Percentiles rank a stretch among this genome's conserved stretches.
Conservation (phyloP, 2,329 filamentous ascomycete species). For the Periconia digitata region DNA sequence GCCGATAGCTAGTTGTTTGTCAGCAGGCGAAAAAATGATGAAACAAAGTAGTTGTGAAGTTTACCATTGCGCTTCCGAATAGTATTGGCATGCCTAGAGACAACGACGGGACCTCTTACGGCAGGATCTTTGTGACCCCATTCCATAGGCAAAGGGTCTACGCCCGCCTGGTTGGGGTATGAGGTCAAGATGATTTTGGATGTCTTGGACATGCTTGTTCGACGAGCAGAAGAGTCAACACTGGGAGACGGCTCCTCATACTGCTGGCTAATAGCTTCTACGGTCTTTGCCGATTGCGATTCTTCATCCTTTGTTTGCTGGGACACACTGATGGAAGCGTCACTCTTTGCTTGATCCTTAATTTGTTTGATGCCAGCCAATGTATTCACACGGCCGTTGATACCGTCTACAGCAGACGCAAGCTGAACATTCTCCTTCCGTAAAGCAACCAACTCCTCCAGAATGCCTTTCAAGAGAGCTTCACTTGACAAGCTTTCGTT, state of each 20-base stretch:
- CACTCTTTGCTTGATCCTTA: constrained; percentile 50
- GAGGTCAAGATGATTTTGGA: constrained; percentile 74
- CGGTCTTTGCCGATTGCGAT: constrained; percentile 33
- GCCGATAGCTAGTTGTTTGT: constrained; percentile 58
- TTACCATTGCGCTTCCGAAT: constrained; percentile 79
- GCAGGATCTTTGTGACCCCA: constrained; percentile 81
- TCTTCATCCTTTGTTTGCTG: constrained; percentile 32
- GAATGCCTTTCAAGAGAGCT: constrained; percentile 56
- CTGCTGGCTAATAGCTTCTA: constrained; percentile 44
- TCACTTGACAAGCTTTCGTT: constrained; percentile 29
- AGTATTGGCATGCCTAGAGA: constrained; percentile 73
- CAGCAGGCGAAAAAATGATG: constrained; percentile 8
- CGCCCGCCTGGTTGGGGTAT: constrained; percentile 91
- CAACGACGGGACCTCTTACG: constrained; percentile 82
- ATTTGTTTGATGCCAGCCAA: constrained; percentile 61
- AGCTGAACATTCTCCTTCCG: constrained; percentile 59
- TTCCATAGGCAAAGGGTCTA: constrained; percentile 83
- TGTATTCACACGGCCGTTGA: constrained; percentile 64
- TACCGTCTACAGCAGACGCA: constrained; percentile 59
- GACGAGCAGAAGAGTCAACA: constrained; percentile 38
- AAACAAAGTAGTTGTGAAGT: constrained; percentile 8
- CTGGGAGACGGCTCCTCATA: constrained; percentile 39
- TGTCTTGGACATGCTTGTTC: constrained; percentile 50
- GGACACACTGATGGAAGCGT: constrained; percentile 18
- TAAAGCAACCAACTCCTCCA: constrained; percentile 57